Conservation (phyloP, 345 rosid species). For the Syzygium oleosum region DNA sequence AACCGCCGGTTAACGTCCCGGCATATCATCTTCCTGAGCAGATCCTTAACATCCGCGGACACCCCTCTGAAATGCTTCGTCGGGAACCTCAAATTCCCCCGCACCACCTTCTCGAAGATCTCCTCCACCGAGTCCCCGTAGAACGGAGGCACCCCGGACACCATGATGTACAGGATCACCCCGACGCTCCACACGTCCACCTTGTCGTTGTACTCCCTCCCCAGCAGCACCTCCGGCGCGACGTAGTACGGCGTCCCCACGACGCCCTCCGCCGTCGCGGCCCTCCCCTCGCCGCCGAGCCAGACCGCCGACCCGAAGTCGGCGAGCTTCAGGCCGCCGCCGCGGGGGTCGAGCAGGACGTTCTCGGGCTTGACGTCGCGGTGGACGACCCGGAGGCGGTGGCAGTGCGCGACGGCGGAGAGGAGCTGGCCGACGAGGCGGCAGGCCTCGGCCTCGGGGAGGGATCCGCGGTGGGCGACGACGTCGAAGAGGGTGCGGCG, state of each 20-base stretch:
- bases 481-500: slow-evolving; percentile 52
- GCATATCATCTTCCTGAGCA: slow-evolving; percentile 74
- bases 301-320: slow-evolving; percentile 81
- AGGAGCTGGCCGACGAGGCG: slow-evolving; percentile 36
- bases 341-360: slow-evolving; percentile 51
- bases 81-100: slow-evolving; percentile 79
- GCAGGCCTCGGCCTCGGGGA: slow-evolving; percentile 45
- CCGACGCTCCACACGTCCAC: slow-evolving; percentile 92
- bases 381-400: slow-evolving; percentile 57
- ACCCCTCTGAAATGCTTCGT: slow-evolving; percentile 39
- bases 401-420: slow-evolving; percentile 64
- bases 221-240: slow-evolving; percentile 80
- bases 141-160: slow-evolving; percentile 84
- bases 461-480: slow-evolving; percentile 15
- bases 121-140: slow-evolving; percentile 59
- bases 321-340: slow-evolving; percentile 65
- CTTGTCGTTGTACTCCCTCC: slow-evolving; percentile 65
- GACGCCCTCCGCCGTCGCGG: slow-evolving; percentile 26
- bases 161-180: slow-evolving; percentile 63
- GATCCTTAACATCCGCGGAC: slow-evolving; percentile 54
- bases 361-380: slow-evolving; percentile 87
- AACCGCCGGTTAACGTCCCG: slow-evolving; percentile 62
- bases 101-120: slow-evolving; percentile 60
- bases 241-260: slow-evolving; percentile 95
- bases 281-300: slow-evolving; percentile 16